phyloP scores from a whole-genome alignment of 805 yeast species.

The Ogataea polymorpha region DNA sequence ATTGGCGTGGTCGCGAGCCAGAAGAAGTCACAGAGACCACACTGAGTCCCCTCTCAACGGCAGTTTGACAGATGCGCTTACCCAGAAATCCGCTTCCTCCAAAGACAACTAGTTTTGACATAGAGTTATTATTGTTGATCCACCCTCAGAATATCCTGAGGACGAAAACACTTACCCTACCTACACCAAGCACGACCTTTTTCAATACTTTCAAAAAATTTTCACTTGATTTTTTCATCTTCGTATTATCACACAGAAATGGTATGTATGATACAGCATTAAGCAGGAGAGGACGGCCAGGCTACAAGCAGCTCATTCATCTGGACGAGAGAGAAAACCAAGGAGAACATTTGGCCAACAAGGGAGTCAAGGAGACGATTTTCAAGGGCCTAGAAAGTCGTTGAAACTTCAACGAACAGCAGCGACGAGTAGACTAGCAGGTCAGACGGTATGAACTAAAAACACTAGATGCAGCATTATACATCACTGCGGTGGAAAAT shows the following conservation, averaged over 20 bases:
- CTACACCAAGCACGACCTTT: conserved; percentile 15
- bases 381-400: no score
- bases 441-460: no score
- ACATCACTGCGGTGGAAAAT: no score
- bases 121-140: conserved; percentile 6
- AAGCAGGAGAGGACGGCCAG: background rate
- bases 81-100: conserved; percentile 91
- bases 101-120: conserved; percentile 49
- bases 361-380: no score
- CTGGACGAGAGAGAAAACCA: no score
- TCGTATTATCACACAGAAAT: conserved; percentile 13
- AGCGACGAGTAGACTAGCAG: no score
- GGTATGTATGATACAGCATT: conserved; percentile 8
- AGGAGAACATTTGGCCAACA: no score
- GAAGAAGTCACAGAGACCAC: conserved; percentile 64
- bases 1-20: conserved; percentile 47
- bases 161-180: conserved; percentile 11
- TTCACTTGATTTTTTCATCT: conserved; percentile 16
- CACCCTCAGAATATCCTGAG: background rate
- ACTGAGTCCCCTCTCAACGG: conserved; percentile 55
- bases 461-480: no score
- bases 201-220: conserved; percentile 13
- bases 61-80: conserved; percentile 65
- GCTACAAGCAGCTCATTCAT: background rate
- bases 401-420: no score